phyloP scores from a whole-genome alignment of 2,329 filamentous ascomycete species.

The Thelonectria discophora region DNA sequence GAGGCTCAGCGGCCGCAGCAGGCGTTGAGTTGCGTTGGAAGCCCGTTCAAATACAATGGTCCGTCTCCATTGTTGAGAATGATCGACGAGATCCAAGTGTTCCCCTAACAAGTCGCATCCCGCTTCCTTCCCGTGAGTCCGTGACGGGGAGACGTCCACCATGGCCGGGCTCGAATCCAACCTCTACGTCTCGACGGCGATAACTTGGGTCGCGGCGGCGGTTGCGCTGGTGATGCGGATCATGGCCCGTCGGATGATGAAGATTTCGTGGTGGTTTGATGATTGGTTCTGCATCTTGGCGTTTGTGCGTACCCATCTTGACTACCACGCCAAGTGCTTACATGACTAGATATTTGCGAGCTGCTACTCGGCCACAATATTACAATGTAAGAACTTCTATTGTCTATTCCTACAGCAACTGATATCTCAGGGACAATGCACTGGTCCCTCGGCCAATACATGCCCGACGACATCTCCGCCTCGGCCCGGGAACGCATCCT shows the following conservation, averaged over 20 bases:
- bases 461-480: conserved; percentile 18
- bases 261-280: conserved; percentile 37
- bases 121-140: too few relatives aligned
- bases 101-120: too few relatives aligned
- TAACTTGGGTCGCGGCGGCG: conserved; percentile 33
- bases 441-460: conserved; percentile 32
- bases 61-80: too few relatives aligned
- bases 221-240: conserved; percentile 30
- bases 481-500: conserved; percentile 23
- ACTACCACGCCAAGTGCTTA: too few relatives aligned
- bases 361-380: conserved; percentile 29
- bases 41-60: too few relatives aligned
- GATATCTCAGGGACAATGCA: conserved; percentile 33
- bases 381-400: too few relatives aligned
- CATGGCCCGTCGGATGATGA: conserved; percentile 33
- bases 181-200: conserved; percentile 31
- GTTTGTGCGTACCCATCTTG: conserved; percentile 34
- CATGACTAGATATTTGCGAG: conserved; percentile 29
- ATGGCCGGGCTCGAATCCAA: conserved; percentile 37
- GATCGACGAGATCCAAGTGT: too few relatives aligned
- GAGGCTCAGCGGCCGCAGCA: too few relatives aligned
- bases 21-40: too few relatives aligned
- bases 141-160: conserved; percentile 3
- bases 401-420: too few relatives aligned
- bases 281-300: conserved; percentile 34